A percentile compares a stretch with the other conserved stretches of the same genome.
Conservation (phyloP, 805 yeast species). For the Myxozyma geophila region DNA sequence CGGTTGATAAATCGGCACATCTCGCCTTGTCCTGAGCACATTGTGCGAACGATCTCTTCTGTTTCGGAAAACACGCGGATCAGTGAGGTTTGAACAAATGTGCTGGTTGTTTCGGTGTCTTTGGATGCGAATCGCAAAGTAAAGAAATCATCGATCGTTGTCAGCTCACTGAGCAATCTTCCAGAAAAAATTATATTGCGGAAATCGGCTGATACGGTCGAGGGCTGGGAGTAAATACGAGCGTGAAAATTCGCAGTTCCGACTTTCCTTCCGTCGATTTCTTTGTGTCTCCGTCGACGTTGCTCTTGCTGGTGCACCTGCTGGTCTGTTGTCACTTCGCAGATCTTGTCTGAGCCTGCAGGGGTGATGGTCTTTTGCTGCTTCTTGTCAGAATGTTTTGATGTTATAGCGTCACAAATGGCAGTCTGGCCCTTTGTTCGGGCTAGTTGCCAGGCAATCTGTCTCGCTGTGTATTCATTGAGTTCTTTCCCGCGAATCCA, state of each 20-base stretch:
- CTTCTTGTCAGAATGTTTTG: background rate
- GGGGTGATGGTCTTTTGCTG: background rate
- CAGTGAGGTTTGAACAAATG: constrained; percentile 17
- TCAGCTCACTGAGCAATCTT: constrained; percentile 2
- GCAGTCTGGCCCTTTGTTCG: background rate
- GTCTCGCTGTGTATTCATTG: constrained; percentile 8
- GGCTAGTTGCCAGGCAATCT: constrained; percentile 29
- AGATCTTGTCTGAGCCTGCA: background rate
- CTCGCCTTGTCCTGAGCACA: constrained; percentile 1
- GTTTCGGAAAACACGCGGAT: constrained; percentile 13
- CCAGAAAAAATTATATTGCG: constrained; percentile 8
- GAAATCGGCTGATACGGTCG: background rate
- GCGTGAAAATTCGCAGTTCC: background rate
- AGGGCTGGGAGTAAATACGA: background rate
- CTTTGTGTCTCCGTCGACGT: background rate
- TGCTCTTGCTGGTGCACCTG: background rate
- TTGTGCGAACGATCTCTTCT: background rate
- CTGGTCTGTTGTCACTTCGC: background rate
- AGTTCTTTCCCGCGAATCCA: constrained; percentile 5
- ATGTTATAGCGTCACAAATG: background rate
- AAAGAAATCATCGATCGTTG: constrained; percentile 24
- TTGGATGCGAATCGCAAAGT: constrained; percentile 12
- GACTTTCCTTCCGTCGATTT: background rate
- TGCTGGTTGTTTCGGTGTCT: constrained; percentile 1
- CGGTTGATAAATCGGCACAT: constrained; percentile 9